Evolutionary conservation across 2,329 filamentous ascomycete species (phyloP).

Genomic region (Emmonsiellopsis sp.): DNA sequence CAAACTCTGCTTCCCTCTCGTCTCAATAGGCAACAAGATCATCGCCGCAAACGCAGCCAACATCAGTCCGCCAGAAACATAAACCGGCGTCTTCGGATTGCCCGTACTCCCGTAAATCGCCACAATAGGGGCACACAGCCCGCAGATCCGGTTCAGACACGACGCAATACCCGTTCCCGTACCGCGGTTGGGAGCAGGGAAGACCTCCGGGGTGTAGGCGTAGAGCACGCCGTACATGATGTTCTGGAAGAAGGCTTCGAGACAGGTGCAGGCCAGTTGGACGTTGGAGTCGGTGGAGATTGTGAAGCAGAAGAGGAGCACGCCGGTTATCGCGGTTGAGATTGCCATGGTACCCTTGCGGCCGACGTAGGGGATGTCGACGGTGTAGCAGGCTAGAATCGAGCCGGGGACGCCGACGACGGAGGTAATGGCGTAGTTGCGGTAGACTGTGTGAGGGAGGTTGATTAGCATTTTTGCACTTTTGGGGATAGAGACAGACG

Average conservation of each 20-base stretch:
- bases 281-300: slow-evolving; percentile 37
- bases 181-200: slow-evolving; percentile 46
- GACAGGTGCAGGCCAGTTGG: slow-evolving; percentile 43
- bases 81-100: slow-evolving; percentile 36
- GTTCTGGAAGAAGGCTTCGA: slow-evolving; percentile 49
- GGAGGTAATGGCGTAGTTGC: slow-evolving; percentile 74
- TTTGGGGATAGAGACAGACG: neutral
- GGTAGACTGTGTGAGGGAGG: slow-evolving; percentile 46
- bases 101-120: slow-evolving; percentile 30
- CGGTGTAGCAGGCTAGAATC: slow-evolving; percentile 62
- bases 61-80: slow-evolving; percentile 35
- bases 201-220: slow-evolving; percentile 51
- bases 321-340: slow-evolving; percentile 41
- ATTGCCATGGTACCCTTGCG: slow-evolving; percentile 49
- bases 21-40: slow-evolving; percentile 38
- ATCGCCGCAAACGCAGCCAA: slow-evolving; percentile 37
- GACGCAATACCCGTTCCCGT: slow-evolving; percentile 43
- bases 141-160: slow-evolving; percentile 36
- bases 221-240: slow-evolving; percentile 50
- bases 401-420: slow-evolving; percentile 68
- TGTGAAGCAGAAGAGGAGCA: slow-evolving; percentile 49
- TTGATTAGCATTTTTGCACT: neutral
- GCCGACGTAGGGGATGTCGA: slow-evolving; percentile 56
- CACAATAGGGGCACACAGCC: slow-evolving; percentile 36
- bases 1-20: slow-evolving; percentile 33